Evolutionary conservation across 1,284 basidiomycete species (phyloP).

Genomic region (Ustilago bromivora): DNA sequence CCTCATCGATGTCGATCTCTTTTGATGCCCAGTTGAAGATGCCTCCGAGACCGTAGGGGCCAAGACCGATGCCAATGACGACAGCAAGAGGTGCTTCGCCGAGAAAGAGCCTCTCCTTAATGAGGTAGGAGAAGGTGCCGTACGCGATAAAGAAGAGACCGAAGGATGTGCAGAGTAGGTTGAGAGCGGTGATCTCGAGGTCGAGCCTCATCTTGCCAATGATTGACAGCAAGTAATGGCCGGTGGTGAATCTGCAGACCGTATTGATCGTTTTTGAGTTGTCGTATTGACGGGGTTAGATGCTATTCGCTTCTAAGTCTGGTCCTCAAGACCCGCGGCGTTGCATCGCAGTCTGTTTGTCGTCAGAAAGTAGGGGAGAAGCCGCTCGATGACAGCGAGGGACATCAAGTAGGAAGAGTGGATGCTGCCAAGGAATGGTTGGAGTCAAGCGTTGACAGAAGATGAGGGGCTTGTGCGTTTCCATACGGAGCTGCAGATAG

Average conservation of each 20-base stretch:
- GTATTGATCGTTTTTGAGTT: too few species aligned
- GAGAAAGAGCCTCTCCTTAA: slow-evolving; percentile 61
- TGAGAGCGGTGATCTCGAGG: slow-evolving; percentile 44
- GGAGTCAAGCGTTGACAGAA: slow-evolving; percentile 2
- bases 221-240: too few species aligned
- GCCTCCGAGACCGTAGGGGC: slow-evolving; percentile 54
- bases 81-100: slow-evolving; percentile 62
- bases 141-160: slow-evolving; percentile 54
- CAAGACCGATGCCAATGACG: slow-evolving; percentile 53
- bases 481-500: neutral
- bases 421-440: neutral
- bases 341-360: neutral
- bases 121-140: slow-evolving; percentile 56
- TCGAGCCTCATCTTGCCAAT: slow-evolving; percentile 26
- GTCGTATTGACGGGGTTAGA: too few species aligned
- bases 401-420: neutral
- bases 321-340: too few species aligned
- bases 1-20: slow-evolving; percentile 39
- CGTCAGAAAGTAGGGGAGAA: neutral
- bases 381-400: neutral
- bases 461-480: slow-evolving; percentile 1
- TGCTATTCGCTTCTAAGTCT: neutral
- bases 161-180: slow-evolving; percentile 47
- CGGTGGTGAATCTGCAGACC: too few species aligned
- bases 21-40: slow-evolving; percentile 46